Evolutionary conservation across 176 grass and related monocot species (phyloP).

Genomic region (Olyra latifolia): DNA sequence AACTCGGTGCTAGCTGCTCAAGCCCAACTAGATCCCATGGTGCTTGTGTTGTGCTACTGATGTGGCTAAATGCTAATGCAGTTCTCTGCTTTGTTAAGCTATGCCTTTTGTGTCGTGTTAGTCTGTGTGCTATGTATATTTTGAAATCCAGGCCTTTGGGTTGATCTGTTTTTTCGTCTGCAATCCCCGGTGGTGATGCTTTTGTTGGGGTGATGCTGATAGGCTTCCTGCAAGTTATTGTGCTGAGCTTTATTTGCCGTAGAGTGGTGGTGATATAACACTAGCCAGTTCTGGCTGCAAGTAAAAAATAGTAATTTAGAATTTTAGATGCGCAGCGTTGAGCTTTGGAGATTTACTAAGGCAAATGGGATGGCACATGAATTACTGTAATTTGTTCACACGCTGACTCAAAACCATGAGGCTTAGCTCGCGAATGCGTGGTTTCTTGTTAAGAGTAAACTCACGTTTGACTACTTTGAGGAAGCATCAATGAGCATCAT

Average conservation of each 20-base stretch:
- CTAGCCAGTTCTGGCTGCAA: not conserved
- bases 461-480: too few relatives aligned
- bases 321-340: not conserved
- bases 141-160: constrained; percentile 11
- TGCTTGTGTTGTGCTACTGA: not conserved
- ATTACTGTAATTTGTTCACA: not conserved
- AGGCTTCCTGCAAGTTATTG: not conserved
- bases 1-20: not conserved
- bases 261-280: not conserved
- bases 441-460: too few relatives aligned
- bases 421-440: too few relatives aligned
- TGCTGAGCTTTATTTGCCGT: not conserved
- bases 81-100: constrained; percentile 10
- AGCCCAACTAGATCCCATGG: not conserved
- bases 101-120: not conserved
- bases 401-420: not conserved
- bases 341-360: not conserved
- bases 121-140: constrained; percentile 27
- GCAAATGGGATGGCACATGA: not conserved
- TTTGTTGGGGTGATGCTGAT: constrained; percentile 5
- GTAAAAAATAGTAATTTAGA: not conserved
- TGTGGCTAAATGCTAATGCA: not conserved
- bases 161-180: constrained; percentile 1
- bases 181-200: not conserved
- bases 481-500: too few relatives aligned